These are phyloP conservation scores for Botrytis byssoidea DNA, from an alignment of 2,329 filamentous ascomycete genomes.

Conservation along the genomic window DNA sequence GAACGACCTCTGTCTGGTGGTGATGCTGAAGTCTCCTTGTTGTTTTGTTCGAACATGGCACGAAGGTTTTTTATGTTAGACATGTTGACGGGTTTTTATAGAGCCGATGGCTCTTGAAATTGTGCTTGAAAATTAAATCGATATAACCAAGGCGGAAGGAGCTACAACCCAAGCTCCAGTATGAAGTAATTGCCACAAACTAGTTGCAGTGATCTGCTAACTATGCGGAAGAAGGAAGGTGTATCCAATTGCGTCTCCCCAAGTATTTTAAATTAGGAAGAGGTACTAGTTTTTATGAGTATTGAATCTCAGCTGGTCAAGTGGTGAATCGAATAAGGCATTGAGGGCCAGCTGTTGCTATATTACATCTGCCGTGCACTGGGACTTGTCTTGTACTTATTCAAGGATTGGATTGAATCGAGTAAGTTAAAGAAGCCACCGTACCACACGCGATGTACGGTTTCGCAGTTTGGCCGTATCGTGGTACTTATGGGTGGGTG, in stretches of 20 bases:
- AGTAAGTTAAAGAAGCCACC: constrained; percentile 15
- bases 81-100: constrained; percentile 28
- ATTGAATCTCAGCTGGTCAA: constrained; percentile 19
- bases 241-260: constrained; percentile 16
- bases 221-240: constrained; percentile 11
- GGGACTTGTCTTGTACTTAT: neutral
- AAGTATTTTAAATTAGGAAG: constrained; percentile 3
- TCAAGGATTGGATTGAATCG: constrained; percentile 1
- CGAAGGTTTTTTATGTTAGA: constrained; percentile 59
- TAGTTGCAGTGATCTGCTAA: constrained; percentile 13
- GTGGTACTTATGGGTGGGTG: neutral
- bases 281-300: neutral
- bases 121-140: constrained; percentile 13
- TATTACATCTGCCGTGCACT: constrained; percentile 15
- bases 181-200: constrained; percentile 19
- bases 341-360: constrained; percentile 13
- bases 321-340: constrained; percentile 20
- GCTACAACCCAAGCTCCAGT: constrained; percentile 3
- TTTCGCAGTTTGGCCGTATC: neutral
- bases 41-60: constrained; percentile 78
- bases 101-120: constrained; percentile 20
- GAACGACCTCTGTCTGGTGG: constrained; percentile 63
- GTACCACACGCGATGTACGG: constrained; percentile 10
- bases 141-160: constrained; percentile 12
- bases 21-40: constrained; percentile 59